Base-by-base conservation (phyloP, 2,329 filamentous ascomycete species). In the Fusarium tuaranense region DNA sequence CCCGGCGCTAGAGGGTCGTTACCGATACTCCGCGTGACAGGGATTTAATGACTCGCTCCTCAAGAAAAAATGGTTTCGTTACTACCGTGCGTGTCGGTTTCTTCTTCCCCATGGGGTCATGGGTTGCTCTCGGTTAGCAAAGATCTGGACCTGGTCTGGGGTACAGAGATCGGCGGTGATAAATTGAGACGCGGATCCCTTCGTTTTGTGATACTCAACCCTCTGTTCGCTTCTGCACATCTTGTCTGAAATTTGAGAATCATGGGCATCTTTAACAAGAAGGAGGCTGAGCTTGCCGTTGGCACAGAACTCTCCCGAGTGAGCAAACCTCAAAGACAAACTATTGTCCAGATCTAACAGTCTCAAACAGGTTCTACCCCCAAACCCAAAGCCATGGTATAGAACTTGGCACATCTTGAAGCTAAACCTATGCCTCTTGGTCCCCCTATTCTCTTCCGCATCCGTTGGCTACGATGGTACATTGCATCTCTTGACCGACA, bases 31-130 rank as follows among this genome's bases (percentile, higher is more conserved):
- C 55, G 20, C 55, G 55, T 16, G 20, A 27, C 55, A 59, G 16
- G 34, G 55, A n/a, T 39, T 58, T 7, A 27, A 18, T n/a, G 55
- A 38, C 55, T 59, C 55, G 55, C 34, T n/a, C 34, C 55, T 10
- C 34, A 12, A 16, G 32, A 59, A 58, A 20, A 13, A 25, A 18
- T 34, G 55, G 2, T 10, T 38, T 59, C 55, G 14, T 16, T 57
- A 7, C 53, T 57, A 57, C 53, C 32, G 13, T 59, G 36, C 32
- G 13, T 59, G 36, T 38, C 16, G 30, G 48, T 55, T 32, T 18
- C 16, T 41, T 25, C 57, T 59, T 59, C 57, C 57, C 57, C 57
- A 59, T 27, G 57, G 57, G 57, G 57, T 59, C 36, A 27, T 59
- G 34, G 25, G 16, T 27, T 55, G 22, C 18, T n/a, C 51, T 58